Conservation (phyloP, 768 basidiomycete genomes). For the Lentinula boryana region DNA sequence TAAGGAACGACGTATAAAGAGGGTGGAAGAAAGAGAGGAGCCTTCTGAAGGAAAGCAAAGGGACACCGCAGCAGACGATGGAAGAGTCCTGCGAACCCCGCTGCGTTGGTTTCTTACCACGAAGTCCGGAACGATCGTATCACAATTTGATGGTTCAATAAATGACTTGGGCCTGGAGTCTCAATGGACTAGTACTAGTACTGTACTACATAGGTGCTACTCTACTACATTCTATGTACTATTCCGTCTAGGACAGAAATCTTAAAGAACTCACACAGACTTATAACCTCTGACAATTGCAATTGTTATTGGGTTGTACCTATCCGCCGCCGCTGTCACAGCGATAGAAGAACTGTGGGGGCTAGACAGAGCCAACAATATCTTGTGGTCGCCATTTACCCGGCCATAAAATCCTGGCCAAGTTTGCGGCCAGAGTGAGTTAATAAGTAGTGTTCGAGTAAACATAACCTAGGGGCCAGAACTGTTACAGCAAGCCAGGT, state of each 20-base stretch:
- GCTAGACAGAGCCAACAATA: too few relatives aligned
- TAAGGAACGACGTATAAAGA: slow-evolving; percentile 18
- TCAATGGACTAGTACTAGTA: neutral
- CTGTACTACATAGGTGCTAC: too few relatives aligned
- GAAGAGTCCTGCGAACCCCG: neutral
- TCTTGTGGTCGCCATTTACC: too few relatives aligned
- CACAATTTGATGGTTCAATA: neutral
- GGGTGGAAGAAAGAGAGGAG: slow-evolving; percentile 4
- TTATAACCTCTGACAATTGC: neutral
- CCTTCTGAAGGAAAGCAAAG: slow-evolving; percentile 11
- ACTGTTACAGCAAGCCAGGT: too few relatives aligned
- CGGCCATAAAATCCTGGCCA: too few relatives aligned
- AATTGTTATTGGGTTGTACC: neutral
- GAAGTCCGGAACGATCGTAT: neutral
- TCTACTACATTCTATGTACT: neutral
- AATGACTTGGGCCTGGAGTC: neutral
- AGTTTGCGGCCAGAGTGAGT: too few relatives aligned
- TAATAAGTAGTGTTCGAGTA: too few relatives aligned
- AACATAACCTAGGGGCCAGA: too few relatives aligned
- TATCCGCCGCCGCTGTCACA: too few relatives aligned
- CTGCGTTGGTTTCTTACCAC: neutral
- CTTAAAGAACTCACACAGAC: too few relatives aligned
- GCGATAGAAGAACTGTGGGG: too few relatives aligned
- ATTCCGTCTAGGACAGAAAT: neutral
- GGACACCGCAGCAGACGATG: slow-evolving; percentile 8